Base-by-base conservation (phyloP, 495 filamentous ascomycete genomes). In the Bacidia gigantensis region DNA sequence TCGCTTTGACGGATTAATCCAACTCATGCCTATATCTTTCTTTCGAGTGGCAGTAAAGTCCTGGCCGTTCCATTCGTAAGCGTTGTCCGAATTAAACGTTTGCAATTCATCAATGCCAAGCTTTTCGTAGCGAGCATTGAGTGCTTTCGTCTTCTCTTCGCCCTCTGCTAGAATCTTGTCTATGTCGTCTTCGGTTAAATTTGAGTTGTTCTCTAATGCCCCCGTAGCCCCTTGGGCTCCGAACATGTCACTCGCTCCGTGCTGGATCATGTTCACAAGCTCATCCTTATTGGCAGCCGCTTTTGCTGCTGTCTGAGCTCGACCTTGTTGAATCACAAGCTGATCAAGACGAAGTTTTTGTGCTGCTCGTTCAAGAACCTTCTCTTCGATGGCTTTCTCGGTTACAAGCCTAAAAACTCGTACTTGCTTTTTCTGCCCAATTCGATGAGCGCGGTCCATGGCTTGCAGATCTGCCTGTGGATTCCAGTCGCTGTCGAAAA, bases 401-500 rank as follows among this genome's bases (percentile, higher is more conserved):
- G 92, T 99, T 42, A 99, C 84, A 55, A 99, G 95, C 51, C 92
- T 78, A 69, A 92, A 99, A 1, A 97, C 92, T 26, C 87, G 75
- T 1, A 99, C 92, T 61, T 99, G 92, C 67, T 99, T 99, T 1
- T 87, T 99, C 67, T 99, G 92, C 43, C 92, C 92, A 62, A 98
- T 98, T 68, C 92, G 86, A 71, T 98, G 92, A 26, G 92, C 92
- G 57, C 92, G 85, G 56, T 98, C 92, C 92, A 98, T 98, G 40
- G 92, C 92, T 68, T 98, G 92, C 43, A 98, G 66, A 79, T 99
- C 92, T 14, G 92, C 92, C 66, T 99, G 92, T 3, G 92, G 92
- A 58, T 99, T 99, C 92, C 92, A 99, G 63, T 99, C 92, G 64
- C 89, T 95, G 64, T 99, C 92, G 62, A 89, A 99, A n/a, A 99